phyloP scores from a whole-genome alignment of 83 land plant genomes.

The Picea abies region DNA sequence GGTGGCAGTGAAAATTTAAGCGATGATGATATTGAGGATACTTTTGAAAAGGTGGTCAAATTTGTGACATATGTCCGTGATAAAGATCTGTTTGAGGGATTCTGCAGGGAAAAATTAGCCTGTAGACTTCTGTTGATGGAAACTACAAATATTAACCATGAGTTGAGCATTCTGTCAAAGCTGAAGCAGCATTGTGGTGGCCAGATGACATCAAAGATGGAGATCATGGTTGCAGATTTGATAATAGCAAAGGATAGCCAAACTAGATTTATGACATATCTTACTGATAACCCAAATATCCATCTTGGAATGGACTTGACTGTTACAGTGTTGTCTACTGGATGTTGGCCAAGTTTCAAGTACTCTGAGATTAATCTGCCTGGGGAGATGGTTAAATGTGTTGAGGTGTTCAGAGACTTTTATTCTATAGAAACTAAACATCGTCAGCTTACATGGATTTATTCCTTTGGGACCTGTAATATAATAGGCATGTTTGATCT shows the following conservation, averaged over 20 bases:
- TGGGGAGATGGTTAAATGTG: constrained; percentile 82
- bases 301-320: constrained; percentile 89
- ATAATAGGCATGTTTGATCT: constrained; percentile 80
- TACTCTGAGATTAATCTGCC: constrained; percentile 86
- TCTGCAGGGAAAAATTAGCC: constrained; percentile 74
- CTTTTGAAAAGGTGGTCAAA: constrained; percentile 89
- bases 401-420: constrained; percentile 75
- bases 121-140: constrained; percentile 80
- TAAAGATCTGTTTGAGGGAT: constrained; percentile 17
- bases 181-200: constrained; percentile 90
- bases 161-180: constrained; percentile 85
- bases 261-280: constrained; percentile 72
- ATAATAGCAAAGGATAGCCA: constrained; percentile 82
- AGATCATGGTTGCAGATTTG: constrained; percentile 88
- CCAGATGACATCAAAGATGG: constrained; percentile 93
- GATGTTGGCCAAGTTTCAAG: constrained; percentile 94
- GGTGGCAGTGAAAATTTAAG: constrained; percentile 91
- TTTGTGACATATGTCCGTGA: constrained; percentile 88
- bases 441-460: constrained; percentile 90
- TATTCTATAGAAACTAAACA: constrained; percentile 84
- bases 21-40: constrained; percentile 94
- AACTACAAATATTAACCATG: constrained; percentile 95
- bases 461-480: constrained; percentile 86
- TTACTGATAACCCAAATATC: constrained; percentile 55
- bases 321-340: constrained; percentile 85